These are phyloP conservation scores for Ramaria sp. DNA, from an alignment of 768 basidiomycete species.

Conservation along the genomic window DNA sequence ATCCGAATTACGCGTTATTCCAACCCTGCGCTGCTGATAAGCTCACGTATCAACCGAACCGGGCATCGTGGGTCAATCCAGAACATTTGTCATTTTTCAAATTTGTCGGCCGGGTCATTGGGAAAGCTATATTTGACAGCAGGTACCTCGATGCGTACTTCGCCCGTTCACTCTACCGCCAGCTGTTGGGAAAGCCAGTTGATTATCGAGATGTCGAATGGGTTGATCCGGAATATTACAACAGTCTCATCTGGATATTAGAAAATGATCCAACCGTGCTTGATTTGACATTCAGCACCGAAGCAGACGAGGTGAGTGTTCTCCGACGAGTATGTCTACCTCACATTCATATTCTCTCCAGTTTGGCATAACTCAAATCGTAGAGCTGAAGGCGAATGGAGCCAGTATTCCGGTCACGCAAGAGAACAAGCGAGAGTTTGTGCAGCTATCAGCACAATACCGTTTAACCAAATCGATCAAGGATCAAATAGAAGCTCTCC, in stretches of 20 bases:
- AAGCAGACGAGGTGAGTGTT: constrained; percentile 77
- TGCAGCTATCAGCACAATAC: constrained; percentile 90
- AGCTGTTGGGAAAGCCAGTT: constrained; percentile 86
- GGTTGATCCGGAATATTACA: constrained; percentile 98
- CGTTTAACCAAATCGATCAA: constrained; percentile 89
- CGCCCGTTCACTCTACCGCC: constrained; percentile 91
- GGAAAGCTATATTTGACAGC: constrained; percentile 95
- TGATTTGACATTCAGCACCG: constrained; percentile 90
- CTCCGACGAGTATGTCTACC: constrained; percentile 10
- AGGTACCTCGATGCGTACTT: constrained; percentile 97
- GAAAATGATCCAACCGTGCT: constrained; percentile 86
- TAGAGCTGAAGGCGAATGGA: constrained; percentile 80
- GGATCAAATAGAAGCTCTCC: constrained; percentile 86
- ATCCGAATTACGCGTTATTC: constrained; percentile 96
- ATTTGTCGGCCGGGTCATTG: constrained; percentile 95
- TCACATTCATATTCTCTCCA: constrained; percentile 19
- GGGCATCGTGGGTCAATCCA: constrained; percentile 87
- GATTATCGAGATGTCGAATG: constrained; percentile 96
- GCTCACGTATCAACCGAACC: constrained; percentile 93
- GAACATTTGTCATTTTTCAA: constrained; percentile 98
- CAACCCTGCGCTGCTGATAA: constrained; percentile 95
- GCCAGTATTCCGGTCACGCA: constrained; percentile 81
- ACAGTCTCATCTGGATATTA: constrained; percentile 94
- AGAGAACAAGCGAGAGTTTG: constrained; percentile 95
- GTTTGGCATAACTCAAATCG: constrained; percentile 87